phyloP scores from a whole-genome alignment of 306 rosid species.

The Leucaena leucocephala region DNA sequence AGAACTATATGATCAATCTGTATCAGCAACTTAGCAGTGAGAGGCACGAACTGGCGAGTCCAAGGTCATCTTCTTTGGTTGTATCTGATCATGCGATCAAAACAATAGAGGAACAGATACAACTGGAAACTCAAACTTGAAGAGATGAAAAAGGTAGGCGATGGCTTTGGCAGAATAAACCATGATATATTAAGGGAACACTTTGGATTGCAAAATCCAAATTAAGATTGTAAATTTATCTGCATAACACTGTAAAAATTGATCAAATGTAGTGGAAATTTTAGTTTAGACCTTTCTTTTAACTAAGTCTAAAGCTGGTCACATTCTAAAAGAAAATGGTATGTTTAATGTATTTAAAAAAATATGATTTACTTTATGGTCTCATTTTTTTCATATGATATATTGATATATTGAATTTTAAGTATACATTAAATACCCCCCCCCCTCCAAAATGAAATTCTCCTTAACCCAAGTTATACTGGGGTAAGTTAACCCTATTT shows the following conservation, averaged over 20 bases:
- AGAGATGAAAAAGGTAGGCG: slow-evolving; percentile 61
- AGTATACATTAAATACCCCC: no score
- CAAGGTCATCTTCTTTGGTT: slow-evolving; percentile 43
- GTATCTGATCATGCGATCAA: slow-evolving; percentile 42
- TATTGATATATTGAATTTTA: not conserved
- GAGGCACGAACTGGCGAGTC: slow-evolving; percentile 49
- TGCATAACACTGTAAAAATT: not conserved
- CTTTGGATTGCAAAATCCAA: slow-evolving; percentile 51
- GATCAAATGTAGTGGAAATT: not conserved
- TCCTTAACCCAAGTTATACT: not conserved
- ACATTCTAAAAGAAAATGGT: not conserved
- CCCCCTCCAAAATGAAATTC: no score
- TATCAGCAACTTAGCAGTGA: slow-evolving; percentile 65
- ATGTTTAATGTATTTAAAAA: not conserved
- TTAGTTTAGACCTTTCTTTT: not conserved
- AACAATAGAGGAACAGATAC: slow-evolving; percentile 68
- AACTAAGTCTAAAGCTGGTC: not conserved
- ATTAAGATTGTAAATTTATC: slow-evolving; percentile 32
- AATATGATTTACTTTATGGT: not conserved
- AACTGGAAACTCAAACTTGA: slow-evolving; percentile 47
- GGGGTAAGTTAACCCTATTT: not conserved
- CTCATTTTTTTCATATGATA: not conserved
- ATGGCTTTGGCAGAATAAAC: slow-evolving; percentile 64
- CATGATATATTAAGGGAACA: slow-evolving; percentile 51
- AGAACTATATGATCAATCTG: slow-evolving; percentile 54